Evolutionary conservation across 2,329 filamentous ascomycete species (phyloP).

Genomic region (Cadophora sp.): DNA sequence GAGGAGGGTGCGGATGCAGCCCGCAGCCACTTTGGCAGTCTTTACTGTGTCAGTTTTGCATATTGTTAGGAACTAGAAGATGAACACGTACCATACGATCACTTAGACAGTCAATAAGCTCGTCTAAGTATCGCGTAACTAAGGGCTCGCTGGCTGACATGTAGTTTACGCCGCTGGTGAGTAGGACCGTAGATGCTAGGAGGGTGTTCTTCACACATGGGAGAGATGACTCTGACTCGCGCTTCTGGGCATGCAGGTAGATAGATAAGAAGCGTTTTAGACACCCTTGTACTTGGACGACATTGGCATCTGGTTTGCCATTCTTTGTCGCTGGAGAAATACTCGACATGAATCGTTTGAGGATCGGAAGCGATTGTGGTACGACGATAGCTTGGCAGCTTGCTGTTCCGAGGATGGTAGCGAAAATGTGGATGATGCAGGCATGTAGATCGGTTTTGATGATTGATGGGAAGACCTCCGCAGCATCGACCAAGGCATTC

Average conservation of each 20-base stretch:
- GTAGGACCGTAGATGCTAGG: constrained; percentile 84
- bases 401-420: constrained; percentile 87
- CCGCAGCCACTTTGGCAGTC: constrained; percentile 88
- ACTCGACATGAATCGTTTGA: constrained; percentile 87
- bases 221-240: constrained; percentile 77
- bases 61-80: neutral
- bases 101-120: constrained; percentile 83
- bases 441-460: constrained; percentile 97
- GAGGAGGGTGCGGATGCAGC: constrained; percentile 86
- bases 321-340: constrained; percentile 61
- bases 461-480: constrained; percentile 93
- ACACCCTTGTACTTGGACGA: constrained; percentile 76
- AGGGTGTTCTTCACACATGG: constrained; percentile 93
- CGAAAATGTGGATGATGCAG: constrained; percentile 96
- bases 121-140: constrained; percentile 76
- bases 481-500: constrained; percentile 89
- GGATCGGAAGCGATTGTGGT: constrained; percentile 86
- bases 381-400: constrained; percentile 88
- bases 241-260: constrained; percentile 75
- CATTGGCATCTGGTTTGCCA: constrained; percentile 46
- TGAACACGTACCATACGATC: constrained; percentile 67
- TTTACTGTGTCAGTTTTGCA: constrained; percentile 44
- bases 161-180: constrained; percentile 79
- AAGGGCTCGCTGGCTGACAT: constrained; percentile 78
- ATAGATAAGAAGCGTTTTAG: constrained; percentile 84